Conservation (phyloP, 1,284 basidiomycete species). For the Singerocomus rubriflavus region DNA sequence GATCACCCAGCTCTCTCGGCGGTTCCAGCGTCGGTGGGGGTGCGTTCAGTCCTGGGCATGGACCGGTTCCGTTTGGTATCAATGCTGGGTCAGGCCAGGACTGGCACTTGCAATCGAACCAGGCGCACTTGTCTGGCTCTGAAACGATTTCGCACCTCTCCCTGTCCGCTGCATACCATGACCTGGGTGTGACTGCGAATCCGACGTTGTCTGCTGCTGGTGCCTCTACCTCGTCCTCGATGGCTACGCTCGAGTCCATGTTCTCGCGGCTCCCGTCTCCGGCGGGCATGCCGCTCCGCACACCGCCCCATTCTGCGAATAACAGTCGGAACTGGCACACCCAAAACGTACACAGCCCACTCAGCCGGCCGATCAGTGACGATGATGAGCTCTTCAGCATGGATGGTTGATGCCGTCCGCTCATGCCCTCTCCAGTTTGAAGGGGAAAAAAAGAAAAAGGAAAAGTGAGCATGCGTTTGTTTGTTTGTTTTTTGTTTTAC, state of each 20-base stretch:
- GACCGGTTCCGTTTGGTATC: slow-evolving; percentile 31
- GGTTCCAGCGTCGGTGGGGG: slow-evolving; percentile 28
- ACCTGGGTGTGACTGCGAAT: slow-evolving; percentile 1
- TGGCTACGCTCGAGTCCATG: slow-evolving; percentile 44
- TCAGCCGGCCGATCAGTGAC: slow-evolving; percentile 56
- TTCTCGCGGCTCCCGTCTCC: slow-evolving; percentile 41
- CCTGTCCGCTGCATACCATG: slow-evolving; percentile 21
- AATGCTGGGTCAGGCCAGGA: slow-evolving; percentile 27
- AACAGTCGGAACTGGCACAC: slow-evolving; percentile 40
- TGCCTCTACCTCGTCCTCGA: slow-evolving; percentile 18
- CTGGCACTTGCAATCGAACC: slow-evolving; percentile 34
- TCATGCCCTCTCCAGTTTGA: neutral
- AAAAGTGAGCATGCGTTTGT: no score
- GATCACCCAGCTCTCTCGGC: slow-evolving; percentile 35
- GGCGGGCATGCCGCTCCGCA: slow-evolving; percentile 35
- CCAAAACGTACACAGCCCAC: slow-evolving; percentile 46
- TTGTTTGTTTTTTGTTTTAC: no score
- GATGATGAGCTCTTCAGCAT: slow-evolving; percentile 69
- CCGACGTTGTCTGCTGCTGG: slow-evolving; percentile 4
- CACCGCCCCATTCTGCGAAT: slow-evolving; percentile 35
- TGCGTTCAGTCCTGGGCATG: slow-evolving; percentile 32
- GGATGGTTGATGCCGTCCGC: slow-evolving; percentile 42
- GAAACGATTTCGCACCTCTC: slow-evolving; percentile 26
- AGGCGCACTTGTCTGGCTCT: slow-evolving; percentile 8
- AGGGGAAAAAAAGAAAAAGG: no score